phyloP scores from a whole-genome alignment of 1,139 yeast species.

The Lipomyces yarrowii region DNA sequence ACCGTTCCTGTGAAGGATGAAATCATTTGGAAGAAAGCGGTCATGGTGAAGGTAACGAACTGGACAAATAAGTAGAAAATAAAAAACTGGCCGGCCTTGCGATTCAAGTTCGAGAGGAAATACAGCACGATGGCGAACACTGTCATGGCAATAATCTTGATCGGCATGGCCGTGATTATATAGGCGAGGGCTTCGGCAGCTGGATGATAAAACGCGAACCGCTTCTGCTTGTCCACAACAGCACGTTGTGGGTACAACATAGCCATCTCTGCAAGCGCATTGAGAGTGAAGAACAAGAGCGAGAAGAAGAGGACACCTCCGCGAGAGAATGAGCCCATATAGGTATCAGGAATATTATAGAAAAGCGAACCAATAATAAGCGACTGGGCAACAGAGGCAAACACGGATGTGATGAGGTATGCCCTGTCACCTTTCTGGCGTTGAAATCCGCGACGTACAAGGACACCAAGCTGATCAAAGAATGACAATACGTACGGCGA shows the following conservation, averaged over 20 bases:
- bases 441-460: constrained; percentile 58
- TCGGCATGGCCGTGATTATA: constrained; percentile 60
- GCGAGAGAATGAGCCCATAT: constrained; percentile 63
- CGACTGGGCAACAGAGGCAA: constrained; percentile 49
- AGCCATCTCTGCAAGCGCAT: constrained; percentile 52
- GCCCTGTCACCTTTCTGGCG: constrained; percentile 59
- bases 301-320: constrained; percentile 70
- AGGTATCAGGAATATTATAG: constrained; percentile 55
- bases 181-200: constrained; percentile 68
- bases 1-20: constrained; percentile 59
- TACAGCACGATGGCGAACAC: constrained; percentile 54
- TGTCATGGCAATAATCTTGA: constrained; percentile 52
- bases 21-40: constrained; percentile 61
- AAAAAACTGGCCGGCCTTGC: constrained; percentile 64
- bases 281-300: constrained; percentile 53
- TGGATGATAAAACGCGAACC: constrained; percentile 65
- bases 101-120: constrained; percentile 59
- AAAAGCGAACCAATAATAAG: constrained; percentile 73
- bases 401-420: constrained; percentile 52
- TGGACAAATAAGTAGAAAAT: constrained; percentile 56
- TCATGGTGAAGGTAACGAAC: constrained; percentile 53
- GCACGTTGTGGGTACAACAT: constrained; percentile 60
- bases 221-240: constrained; percentile 62
- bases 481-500: constrained; percentile 35
- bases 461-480: constrained; percentile 46